These are phyloP conservation scores for Xylariaceae sp. DNA, from an alignment of 2,329 filamentous ascomycete genomes.

Conservation along the genomic window DNA sequence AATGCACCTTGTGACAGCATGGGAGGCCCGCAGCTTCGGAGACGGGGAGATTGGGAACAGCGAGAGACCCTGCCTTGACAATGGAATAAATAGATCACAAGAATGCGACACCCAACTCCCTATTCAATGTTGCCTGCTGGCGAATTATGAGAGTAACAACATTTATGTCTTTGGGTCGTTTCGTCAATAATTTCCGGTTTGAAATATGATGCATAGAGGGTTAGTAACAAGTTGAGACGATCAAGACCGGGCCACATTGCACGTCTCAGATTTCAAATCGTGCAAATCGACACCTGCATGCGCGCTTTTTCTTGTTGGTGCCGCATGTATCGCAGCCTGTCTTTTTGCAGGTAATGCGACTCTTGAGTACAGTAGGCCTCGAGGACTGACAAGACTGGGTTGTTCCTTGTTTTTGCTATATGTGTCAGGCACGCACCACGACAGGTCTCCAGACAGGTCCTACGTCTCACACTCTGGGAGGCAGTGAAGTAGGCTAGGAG, in stretches of 20 bases:
- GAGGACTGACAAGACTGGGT: no score
- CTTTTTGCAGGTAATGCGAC: conserved; percentile 4
- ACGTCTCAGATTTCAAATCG: conserved; percentile 17
- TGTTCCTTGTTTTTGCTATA: no score
- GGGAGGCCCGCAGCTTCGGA: conserved; percentile 3
- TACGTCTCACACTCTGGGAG: no score
- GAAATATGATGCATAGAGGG: conserved; percentile 3
- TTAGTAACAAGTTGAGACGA: background rate
- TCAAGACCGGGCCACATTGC: conserved; percentile 8
- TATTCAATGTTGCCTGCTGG: no score
- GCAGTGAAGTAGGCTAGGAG: no score
- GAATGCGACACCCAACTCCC: background rate
- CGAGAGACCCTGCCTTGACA: background rate
- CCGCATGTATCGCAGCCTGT: background rate
- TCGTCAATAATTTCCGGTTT: background rate
- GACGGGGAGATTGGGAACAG: background rate
- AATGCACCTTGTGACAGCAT: no score
- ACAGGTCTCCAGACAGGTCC: no score
- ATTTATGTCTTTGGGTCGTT: no score
- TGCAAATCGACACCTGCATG: conserved; percentile 8
- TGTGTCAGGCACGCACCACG: no score
- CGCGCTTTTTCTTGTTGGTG: conserved; percentile 6
- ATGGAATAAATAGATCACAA: background rate
- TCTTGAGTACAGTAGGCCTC: background rate
- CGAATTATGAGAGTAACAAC: no score